Conservation (phyloP, 2,329 filamentous ascomycete species). For the Aureobasidium sp. region DNA sequence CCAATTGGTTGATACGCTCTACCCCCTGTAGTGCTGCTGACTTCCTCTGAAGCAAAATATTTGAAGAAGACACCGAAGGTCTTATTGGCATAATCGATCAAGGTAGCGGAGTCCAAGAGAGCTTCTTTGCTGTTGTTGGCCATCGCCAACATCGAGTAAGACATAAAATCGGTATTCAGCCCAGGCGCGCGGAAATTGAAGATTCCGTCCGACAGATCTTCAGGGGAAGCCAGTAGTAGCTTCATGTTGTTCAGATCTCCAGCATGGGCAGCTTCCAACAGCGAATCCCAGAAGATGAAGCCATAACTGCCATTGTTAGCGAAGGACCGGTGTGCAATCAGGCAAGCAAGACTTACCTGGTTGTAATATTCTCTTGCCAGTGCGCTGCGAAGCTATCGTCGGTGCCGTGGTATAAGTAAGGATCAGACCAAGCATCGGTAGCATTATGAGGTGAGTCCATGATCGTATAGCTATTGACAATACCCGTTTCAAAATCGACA, state of each 20-base stretch:
- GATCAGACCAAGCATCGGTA: too few relatives aligned
- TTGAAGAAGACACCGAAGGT: conserved; percentile 5
- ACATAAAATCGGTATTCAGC: not conserved
- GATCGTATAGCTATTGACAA: too few relatives aligned
- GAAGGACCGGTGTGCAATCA: too few relatives aligned
- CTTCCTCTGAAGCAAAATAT: not conserved
- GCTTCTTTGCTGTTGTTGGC: not conserved
- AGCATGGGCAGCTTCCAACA: not conserved
- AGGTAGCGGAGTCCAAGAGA: not conserved
- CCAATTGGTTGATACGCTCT: not conserved
- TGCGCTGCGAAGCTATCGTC: too few relatives aligned
- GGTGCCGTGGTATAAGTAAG: too few relatives aligned
- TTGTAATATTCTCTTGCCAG: too few relatives aligned
- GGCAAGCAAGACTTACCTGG: not conserved
- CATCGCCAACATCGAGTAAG: not conserved
- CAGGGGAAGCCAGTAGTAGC: too few relatives aligned
- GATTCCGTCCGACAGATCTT: too few relatives aligned
- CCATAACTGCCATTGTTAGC: not conserved
- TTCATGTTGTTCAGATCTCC: too few relatives aligned
- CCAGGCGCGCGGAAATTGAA: not conserved
- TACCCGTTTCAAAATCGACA: too few relatives aligned
- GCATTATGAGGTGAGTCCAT: too few relatives aligned
- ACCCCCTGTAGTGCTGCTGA: not conserved
- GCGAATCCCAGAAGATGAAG: not conserved
- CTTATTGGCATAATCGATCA: not conserved